A percentile compares a stretch with the other conserved stretches of the same genome.
Evolutionary conservation across 768 basidiomycete species (phyloP).

Genomic region (Cubamyces sp.): DNA sequence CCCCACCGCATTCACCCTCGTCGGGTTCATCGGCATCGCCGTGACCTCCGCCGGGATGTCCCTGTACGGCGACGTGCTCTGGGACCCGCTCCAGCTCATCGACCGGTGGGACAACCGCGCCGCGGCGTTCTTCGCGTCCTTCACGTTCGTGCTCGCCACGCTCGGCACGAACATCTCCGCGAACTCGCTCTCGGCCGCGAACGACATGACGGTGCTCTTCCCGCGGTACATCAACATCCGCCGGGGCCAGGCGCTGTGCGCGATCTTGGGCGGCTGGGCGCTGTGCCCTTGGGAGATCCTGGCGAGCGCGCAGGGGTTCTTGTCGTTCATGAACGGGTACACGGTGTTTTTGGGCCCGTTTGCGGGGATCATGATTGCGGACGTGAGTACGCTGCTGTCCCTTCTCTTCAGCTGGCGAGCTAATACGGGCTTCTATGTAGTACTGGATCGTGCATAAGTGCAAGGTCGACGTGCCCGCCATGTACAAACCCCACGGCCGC

Average conservation of each 20-base stretch:
- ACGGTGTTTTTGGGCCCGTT: slow-evolving; percentile 88
- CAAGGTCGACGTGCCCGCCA: slow-evolving; percentile 78
- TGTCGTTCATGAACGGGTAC: slow-evolving; percentile 82
- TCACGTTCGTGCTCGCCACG: slow-evolving; percentile 74
- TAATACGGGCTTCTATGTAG: slow-evolving; percentile 45
- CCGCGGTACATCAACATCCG: slow-evolving; percentile 82
- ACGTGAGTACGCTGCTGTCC: slow-evolving; percentile 44
- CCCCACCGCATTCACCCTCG: slow-evolving; percentile 74
- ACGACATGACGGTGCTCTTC: slow-evolving; percentile 81
- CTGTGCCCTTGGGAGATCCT: slow-evolving; percentile 90
- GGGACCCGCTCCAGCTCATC: slow-evolving; percentile 81
- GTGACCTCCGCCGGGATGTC: slow-evolving; percentile 76
- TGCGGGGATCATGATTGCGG: slow-evolving; percentile 69
- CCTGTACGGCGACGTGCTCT: slow-evolving; percentile 66
- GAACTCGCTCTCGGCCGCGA: slow-evolving; percentile 76
- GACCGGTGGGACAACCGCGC: slow-evolving; percentile 85
- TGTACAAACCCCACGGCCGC: slow-evolving; percentile 80
- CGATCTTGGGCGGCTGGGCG: slow-evolving; percentile 82
- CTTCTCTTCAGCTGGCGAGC: not conserved
- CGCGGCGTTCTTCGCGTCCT: slow-evolving; percentile 81
- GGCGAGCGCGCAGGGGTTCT: slow-evolving; percentile 63
- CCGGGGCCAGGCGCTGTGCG: slow-evolving; percentile 76
- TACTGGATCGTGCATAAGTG: slow-evolving; percentile 79
- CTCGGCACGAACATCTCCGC: slow-evolving; percentile 73
- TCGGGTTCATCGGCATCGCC: slow-evolving; percentile 79